Evolutionary conservation across 75 land plant species (phyloP).

Genomic region (Cryptomeria japonica): DNA sequence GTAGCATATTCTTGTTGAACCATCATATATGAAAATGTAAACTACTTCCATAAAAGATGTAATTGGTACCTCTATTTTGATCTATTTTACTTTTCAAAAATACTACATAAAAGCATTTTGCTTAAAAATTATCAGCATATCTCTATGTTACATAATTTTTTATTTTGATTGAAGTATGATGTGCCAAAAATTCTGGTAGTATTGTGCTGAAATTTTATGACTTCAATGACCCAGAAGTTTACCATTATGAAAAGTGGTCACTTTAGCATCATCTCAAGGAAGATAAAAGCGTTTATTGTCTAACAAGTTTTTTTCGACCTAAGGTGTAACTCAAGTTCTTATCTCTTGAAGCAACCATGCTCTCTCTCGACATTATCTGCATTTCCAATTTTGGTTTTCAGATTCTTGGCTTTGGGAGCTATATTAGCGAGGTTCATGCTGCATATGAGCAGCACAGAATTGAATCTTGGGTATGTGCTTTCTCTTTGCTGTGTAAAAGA

Average conservation of each 20-base stretch:
- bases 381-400: conserved; percentile 1
- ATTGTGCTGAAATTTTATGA: background rate
- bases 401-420: conserved; percentile 50
- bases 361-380: background rate
- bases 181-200: background rate
- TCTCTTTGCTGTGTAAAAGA: background rate
- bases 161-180: background rate
- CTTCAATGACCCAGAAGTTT: background rate
- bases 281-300: background rate
- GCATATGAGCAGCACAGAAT: conserved; percentile 49
- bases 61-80: background rate
- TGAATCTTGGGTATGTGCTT: conserved; percentile 30
- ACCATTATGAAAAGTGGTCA: background rate
- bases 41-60: background rate
- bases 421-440: conserved; percentile 45
- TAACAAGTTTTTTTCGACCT: background rate
- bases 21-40: background rate
- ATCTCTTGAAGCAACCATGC: background rate
- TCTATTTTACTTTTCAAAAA: background rate
- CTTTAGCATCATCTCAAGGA: background rate
- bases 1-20: background rate
- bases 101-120: background rate
- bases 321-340: background rate
- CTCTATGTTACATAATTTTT: too few relatives aligned
- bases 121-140: background rate